A percentile compares a stretch with the other conserved stretches of the same genome.
phyloP scores from a whole-genome alignment of 2,329 filamentous ascomycete species.

The Colletotrichum costaricense region DNA sequence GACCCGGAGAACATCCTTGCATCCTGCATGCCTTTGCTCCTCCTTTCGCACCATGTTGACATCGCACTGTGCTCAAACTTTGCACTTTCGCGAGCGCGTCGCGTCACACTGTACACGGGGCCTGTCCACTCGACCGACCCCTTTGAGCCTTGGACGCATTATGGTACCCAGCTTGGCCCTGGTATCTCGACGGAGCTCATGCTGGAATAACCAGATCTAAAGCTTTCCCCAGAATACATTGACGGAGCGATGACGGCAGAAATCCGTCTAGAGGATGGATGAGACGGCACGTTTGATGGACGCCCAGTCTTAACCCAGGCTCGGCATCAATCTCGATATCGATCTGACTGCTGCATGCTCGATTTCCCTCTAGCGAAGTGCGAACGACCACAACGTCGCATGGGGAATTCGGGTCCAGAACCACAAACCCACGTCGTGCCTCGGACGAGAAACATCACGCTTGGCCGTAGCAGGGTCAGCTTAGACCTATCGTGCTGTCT shows the following conservation, averaged over 20 bases:
- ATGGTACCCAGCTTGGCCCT: conserved; percentile 1
- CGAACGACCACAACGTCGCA: neutral
- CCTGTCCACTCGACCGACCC: neutral
- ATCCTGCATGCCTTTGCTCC: neutral
- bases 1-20: conserved; percentile 19
- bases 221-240: neutral
- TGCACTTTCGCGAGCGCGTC: conserved; percentile 18
- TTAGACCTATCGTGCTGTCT: neutral
- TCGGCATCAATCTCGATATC: neutral
- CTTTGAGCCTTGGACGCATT: neutral
- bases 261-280: neutral
- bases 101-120: conserved; percentile 10
- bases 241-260: conserved; percentile 27
- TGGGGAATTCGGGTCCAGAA: neutral
- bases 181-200: too few species aligned
- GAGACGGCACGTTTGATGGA: conserved; percentile 8
- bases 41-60: neutral
- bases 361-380: neutral
- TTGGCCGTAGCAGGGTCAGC: neutral
- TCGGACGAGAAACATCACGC: neutral
- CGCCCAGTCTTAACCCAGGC: neutral
- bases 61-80: conserved; percentile 26
- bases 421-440: neutral
- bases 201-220: conserved; percentile 1
- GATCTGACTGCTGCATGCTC: neutral